Evolutionary conservation across 2,329 filamentous ascomycete genomes (phyloP), one percentile per base, ranked within the genome.

Genomic region (Lasiodiplodia sp.): DNA sequence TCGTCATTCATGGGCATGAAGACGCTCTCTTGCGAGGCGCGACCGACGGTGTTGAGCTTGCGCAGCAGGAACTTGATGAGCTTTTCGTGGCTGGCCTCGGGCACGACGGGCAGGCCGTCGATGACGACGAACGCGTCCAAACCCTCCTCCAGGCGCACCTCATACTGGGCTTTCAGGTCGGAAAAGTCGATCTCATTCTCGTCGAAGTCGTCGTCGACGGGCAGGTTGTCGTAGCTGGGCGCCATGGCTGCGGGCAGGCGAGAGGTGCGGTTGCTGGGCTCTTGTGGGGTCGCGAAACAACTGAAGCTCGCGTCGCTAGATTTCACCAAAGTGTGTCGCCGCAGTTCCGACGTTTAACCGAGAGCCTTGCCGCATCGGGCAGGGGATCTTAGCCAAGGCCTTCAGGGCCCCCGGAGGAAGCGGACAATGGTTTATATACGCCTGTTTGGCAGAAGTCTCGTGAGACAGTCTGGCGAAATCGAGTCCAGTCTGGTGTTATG

Each of bases 91-190:
- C 92, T 94, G 62, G 96, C 95, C 80, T 94, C 93, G 69, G 86
- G 93, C 72, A 99, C 95, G 72, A 91, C 85, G 73, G 96, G 96
- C 53, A 99, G 89, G 73, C 96, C 96, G 81, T 99, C 96, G 79
- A 98, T 88, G 71, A 98, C 94, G 72, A 99, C 92, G 78, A 99
- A 99, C 72, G 94, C 92, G 80, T 99, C 96, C 76, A 97, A 91
- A 69, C 96, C 96, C 82, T 97, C 93, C 81, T 99, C 96, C 73
- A 98, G 87, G 79, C 95, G 93, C 71, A 98, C 94, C 83, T 98
- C 94, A 80, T 94, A 97, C 82, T 96, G 93, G 81, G 96, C 94
- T 80, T 91, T 89, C 74, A 99, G 87, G 83, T 99, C 95, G 75
- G 93, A 95, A 81, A 97, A 93, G 81, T 98, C 95, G 82, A 98